Base-by-base conservation (phyloP, 2,329 filamentous ascomycete genomes). In the Diplodia mutila region DNA sequence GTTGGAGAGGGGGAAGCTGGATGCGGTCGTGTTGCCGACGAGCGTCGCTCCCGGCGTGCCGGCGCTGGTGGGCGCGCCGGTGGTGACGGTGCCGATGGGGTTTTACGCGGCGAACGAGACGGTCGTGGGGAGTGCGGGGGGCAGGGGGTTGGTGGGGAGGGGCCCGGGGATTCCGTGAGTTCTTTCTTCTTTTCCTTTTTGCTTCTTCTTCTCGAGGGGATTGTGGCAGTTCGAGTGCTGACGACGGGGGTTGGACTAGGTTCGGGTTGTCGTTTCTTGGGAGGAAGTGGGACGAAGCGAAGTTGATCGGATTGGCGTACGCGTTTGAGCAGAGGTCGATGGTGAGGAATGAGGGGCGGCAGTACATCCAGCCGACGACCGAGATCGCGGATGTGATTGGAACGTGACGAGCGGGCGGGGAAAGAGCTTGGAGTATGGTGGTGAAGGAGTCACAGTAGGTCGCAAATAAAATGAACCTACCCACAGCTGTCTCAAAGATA, bases 231-330 rank as follows among this genome's bases (percentile, higher is more conserved):
- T 4, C 16, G 16, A 9, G n/a, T 21, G 42, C 18, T 9, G n/a
- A 46, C 18, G 42, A 46, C n/a, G 14, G 42, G 18, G 42, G 7
- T 46, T 12, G 2, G 18, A 46, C 8, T 21, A 46, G n/a, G 11
- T 89, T 90, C 72, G 90, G 90, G 0, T 77, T 92, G 12, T 83
- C 82, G 8, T 91, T 91, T 71, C 78, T 90, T 54, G 90, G 89
- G 0, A 76, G 77, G 2, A 83, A 82, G 59, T 92, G 86, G 80
- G 85, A 82, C 42, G 90, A 92, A 75, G 85, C 85, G 72, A 81
- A 77, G 34, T 73, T 92, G 70, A 86, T 92, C 67, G 86, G 85
- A 0, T 84, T 88, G 73, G 90, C 89, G 7, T 91, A 89, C 80
- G 89, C 87, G 4, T 91, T 87, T 76, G 90, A 92, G 80, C 87